Percentiles rank a stretch among this genome's conserved stretches.
Evolutionary conservation across 805 yeast genomes (phyloP).

Genomic region (Saccharomycopsis malanga): DNA sequence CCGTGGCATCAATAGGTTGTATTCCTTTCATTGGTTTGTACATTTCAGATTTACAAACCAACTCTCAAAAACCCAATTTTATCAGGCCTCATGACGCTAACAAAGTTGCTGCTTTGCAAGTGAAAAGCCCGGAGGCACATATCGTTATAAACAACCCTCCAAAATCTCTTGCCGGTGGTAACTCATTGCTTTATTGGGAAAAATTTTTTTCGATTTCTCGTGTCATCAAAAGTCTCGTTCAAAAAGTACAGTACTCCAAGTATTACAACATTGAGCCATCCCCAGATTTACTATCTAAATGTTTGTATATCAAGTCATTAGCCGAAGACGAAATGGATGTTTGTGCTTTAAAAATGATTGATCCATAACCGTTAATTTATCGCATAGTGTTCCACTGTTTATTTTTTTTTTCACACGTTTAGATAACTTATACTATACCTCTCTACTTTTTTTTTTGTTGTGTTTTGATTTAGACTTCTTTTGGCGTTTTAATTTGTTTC

Average conservation of each 20-base stretch:
- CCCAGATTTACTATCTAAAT: constrained; percentile 68
- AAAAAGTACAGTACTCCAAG: constrained; percentile 79
- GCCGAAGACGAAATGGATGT: constrained; percentile 62
- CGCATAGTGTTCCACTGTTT: not conserved
- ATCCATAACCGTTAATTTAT: not conserved
- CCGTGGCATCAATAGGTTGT: constrained; percentile 64
- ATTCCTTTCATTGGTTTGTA: constrained; percentile 88
- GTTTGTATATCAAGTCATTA: constrained; percentile 70
- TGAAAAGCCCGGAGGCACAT: not conserved
- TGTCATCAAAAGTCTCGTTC: constrained; percentile 68
- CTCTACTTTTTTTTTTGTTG: not conserved
- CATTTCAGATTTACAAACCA: constrained; percentile 61
- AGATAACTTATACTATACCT: not conserved
- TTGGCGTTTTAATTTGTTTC: not conserved
- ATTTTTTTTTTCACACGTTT: not conserved
- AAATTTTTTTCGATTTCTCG: constrained; percentile 70
- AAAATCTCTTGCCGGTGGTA: constrained; percentile 24
- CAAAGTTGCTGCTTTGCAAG: not conserved
- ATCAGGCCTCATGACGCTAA: not conserved
- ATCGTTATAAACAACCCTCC: constrained; percentile 20
- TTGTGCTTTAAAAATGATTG: constrained; percentile 25
- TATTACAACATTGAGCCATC: constrained; percentile 51
- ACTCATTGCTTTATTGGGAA: constrained; percentile 59
- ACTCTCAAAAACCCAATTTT: not conserved
- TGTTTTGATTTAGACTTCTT: not conserved